Percentiles rank a stretch among this genome's conserved stretches.
These are phyloP conservation scores for Candida vartiovaarae DNA, from an alignment of 805 yeast genomes.

Conservation along the genomic window DNA sequence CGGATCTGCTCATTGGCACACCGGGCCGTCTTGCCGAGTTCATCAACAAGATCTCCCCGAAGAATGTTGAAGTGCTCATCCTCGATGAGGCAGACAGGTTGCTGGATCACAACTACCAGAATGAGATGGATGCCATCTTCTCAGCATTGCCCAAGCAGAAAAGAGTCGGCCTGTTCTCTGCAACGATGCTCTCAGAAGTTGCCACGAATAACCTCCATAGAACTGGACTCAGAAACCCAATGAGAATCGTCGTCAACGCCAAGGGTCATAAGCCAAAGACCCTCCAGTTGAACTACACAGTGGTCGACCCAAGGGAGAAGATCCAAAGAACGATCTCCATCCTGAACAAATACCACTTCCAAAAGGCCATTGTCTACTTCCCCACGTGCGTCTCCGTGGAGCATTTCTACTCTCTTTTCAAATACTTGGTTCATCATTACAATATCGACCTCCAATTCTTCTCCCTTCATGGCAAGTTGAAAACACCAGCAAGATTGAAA, in stretches of 20 bases:
- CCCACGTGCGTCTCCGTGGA: constrained; percentile 87
- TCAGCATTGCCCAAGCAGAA: constrained; percentile 79
- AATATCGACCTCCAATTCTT: constrained; percentile 37
- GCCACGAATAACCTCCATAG: constrained; percentile 75
- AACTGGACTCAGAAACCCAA: constrained; percentile 92
- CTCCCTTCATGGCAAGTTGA: constrained; percentile 87
- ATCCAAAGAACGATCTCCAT: constrained; percentile 50
- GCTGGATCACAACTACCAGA: constrained; percentile 68
- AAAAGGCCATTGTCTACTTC: constrained; percentile 83
- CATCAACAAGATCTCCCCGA: constrained; percentile 50
- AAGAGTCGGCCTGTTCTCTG: constrained; percentile 90
- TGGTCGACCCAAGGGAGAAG: constrained; percentile 54
- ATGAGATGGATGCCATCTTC: constrained; percentile 62
- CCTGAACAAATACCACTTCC: constrained; percentile 47
- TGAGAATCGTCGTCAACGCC: constrained; percentile 71
- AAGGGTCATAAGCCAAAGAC: constrained; percentile 50
- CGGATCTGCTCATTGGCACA: constrained; percentile 82
- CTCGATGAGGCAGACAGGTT: constrained; percentile 92
- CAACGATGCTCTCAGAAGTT: constrained; percentile 63
- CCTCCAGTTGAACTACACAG: constrained; percentile 53
- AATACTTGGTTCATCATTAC: constrained; percentile 27
- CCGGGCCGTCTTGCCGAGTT: constrained; percentile 87
- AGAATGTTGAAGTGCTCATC: constrained; percentile 63
- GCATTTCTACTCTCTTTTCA: constrained; percentile 58
- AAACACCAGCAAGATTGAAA: constrained; percentile 70